Conservation (phyloP, 768 basidiomycete species). For the Tremella yokohamensis region DNA sequence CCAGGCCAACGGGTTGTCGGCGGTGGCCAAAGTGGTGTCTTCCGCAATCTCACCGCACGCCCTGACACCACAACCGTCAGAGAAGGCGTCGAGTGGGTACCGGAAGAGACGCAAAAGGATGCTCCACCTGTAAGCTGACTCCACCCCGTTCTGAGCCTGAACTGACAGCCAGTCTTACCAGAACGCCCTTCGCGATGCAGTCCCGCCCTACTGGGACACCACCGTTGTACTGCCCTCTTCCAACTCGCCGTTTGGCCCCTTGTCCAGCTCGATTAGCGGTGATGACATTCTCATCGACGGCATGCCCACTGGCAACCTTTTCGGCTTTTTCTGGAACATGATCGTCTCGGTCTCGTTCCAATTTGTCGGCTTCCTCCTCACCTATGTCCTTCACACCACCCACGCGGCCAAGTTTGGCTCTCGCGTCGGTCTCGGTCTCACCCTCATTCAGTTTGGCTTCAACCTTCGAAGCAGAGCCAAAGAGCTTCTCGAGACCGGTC, state of each 20-base stretch:
- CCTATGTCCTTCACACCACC: constrained; percentile 75
- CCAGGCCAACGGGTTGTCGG: constrained; percentile 27
- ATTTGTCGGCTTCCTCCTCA: constrained; percentile 75
- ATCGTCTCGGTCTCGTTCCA: constrained; percentile 95
- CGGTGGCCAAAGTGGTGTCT: constrained; percentile 82
- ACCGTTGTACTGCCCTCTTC: constrained; percentile 73
- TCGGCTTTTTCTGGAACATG: constrained; percentile 53
- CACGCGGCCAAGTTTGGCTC: constrained; percentile 93
- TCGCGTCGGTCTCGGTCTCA: constrained; percentile 90
- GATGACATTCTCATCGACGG: constrained; percentile 83
- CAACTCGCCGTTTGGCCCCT: constrained; percentile 53
- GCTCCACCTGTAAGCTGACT: constrained; percentile 72
- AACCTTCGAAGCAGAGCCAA: constrained; percentile 61
- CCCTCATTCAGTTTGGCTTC: constrained; percentile 87
- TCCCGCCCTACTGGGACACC: constrained; percentile 95
- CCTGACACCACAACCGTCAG: constrained; percentile 56
- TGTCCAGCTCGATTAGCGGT: constrained; percentile 55
- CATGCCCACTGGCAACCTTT: constrained; percentile 71
- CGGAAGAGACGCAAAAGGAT: constrained; percentile 76
- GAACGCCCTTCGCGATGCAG: constrained; percentile 80
- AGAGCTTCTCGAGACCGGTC: constrained; percentile 43
- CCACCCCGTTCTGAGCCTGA: not conserved
- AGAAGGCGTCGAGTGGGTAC: constrained; percentile 59
- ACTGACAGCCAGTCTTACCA: constrained; percentile 65
- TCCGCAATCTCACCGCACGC: constrained; percentile 89